Evolutionary conservation across 106 monocot species (phyloP).

Genomic region (Acorus gramineus): DNA sequence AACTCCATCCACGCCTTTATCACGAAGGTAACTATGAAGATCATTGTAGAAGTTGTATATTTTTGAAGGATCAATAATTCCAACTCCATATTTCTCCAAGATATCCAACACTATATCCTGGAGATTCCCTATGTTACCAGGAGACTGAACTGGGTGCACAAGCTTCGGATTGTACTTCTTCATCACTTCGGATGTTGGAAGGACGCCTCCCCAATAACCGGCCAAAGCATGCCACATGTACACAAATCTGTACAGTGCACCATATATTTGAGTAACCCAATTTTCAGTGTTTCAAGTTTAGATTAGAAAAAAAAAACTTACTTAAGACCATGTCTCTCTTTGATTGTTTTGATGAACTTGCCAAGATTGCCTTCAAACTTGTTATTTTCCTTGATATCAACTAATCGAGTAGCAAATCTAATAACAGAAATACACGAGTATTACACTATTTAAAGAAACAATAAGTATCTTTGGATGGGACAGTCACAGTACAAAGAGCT

Average conservation of each 20-base stretch:
- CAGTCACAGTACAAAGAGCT: neutral
- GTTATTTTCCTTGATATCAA: slow-evolving; percentile 22
- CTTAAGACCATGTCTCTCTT: slow-evolving; percentile 13
- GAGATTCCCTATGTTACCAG: slow-evolving; percentile 15
- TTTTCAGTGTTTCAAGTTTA: no score
- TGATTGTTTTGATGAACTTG: slow-evolving; percentile 17
- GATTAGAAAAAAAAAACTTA: neutral
- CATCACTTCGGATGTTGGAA: slow-evolving; percentile 21
- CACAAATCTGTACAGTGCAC: slow-evolving; percentile 12
- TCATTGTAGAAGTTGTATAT: slow-evolving; percentile 28
- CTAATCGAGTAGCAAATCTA: slow-evolving; percentile 24
- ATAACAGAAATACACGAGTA: neutral
- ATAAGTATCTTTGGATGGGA: neutral
- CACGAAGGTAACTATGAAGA: slow-evolving; percentile 24
- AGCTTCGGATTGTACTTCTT: slow-evolving; percentile 31
- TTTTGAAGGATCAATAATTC: slow-evolving; percentile 21
- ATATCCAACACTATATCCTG: slow-evolving; percentile 22
- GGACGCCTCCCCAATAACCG: slow-evolving; percentile 37
- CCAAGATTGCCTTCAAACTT: slow-evolving; percentile 20
- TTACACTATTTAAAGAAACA: neutral
- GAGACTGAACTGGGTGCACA: slow-evolving; percentile 22
- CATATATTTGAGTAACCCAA: neutral
- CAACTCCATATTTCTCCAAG: slow-evolving; percentile 29
- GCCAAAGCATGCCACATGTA: slow-evolving; percentile 36
- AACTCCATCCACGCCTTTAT: slow-evolving; percentile 14